Evolutionary conservation across 2,329 filamentous ascomycete species (phyloP), one percentile per base, ranked within the genome.

Genomic region (Lachnellula suecica): DNA sequence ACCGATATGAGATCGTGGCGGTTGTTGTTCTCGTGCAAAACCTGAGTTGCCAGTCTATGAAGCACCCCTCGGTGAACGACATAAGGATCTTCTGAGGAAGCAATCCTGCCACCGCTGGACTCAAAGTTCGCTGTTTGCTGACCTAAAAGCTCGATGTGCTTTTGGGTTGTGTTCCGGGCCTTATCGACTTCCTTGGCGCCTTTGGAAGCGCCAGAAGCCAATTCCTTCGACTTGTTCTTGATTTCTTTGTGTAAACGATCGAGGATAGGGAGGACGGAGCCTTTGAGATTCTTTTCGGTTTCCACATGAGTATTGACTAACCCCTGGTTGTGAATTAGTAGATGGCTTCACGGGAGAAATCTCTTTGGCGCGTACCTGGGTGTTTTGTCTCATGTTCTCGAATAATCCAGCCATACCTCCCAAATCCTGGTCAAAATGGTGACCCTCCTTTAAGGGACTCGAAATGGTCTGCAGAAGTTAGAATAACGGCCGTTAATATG

Each of bases 11-110:
- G 81, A 68, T 99, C 94, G 68, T 96, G 90, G 59, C 87, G 84
- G 74, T 95, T 93, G 76, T 92, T 95, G 79, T 99, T 99, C 76
- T 99, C 94, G 68, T 96, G 91, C 43, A 90, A 77, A 31, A 97
- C 83, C 75, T 99, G 94, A 76, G 89, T 93, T 79, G 90, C 86
- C 50, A 99, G 78, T 40, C 91, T 85, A 74, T 97, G 82, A 59
- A 89, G 74, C 52, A 97, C 85, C 54, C 89, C 89, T 27, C 93
- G 85, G 64, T 87, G 83, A 42, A 97, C 70, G 51, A 97, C 80
- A 68, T 97, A 99, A 4, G 94, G 94, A 68, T 99, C 94, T 29
- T 96, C 84, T 11, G 74, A 67, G 2, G 89, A 82, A 40, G 82
- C 81, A 62, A 93, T 74, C 66, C 83, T 88, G 54, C 85, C 88